phyloP scores from a whole-genome alignment of 176 grass and related monocot genomes.

The Poa pratensis region DNA sequence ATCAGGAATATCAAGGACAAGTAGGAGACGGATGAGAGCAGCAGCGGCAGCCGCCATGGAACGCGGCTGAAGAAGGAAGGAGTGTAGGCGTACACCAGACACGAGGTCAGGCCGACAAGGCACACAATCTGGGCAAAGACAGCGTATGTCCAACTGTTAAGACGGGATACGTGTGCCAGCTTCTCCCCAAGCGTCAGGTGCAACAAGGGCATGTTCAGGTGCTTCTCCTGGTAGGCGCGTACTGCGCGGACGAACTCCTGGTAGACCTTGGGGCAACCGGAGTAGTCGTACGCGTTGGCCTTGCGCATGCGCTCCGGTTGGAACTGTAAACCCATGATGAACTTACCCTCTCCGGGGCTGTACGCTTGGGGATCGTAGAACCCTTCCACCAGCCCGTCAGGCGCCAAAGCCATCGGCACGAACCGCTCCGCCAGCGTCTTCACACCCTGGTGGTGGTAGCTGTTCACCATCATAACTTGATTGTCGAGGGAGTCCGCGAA shows the following conservation, averaged over 20 bases:
- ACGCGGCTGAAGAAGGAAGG: neutral
- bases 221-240: neutral
- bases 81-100: neutral
- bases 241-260: neutral
- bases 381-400: neutral
- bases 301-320: neutral
- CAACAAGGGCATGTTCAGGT: too few species aligned
- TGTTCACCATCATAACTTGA: neutral
- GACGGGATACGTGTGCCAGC: neutral
- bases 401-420: neutral
- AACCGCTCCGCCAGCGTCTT: neutral
- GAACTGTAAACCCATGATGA: neutral
- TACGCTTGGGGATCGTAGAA: neutral
- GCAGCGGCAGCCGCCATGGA: constrained; percentile 2
- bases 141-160: neutral
- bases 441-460: neutral
- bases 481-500: neutral
- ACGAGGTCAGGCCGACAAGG: neutral
- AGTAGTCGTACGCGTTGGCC: neutral
- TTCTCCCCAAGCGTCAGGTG: neutral
- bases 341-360: neutral
- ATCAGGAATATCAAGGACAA: neutral
- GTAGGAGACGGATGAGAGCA: neutral
- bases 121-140: neutral
- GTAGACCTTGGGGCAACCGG: neutral